Evolutionary conservation across 805 yeast genomes (phyloP).

Genomic region (Metschnikowia henanensis): DNA sequence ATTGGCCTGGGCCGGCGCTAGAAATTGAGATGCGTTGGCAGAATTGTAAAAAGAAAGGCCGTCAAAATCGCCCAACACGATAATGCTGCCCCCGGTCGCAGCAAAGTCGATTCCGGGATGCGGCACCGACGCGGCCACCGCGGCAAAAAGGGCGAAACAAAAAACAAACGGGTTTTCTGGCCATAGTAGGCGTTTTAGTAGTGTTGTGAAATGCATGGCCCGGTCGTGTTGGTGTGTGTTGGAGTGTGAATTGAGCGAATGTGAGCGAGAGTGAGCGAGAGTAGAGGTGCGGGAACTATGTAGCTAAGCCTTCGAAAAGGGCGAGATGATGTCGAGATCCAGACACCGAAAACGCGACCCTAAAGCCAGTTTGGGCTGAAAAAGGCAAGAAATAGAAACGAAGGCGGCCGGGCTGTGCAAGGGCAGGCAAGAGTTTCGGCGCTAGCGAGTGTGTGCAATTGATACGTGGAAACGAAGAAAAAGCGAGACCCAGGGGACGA

Average conservation of each 20-base stretch:
- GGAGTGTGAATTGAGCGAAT: background rate
- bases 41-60: constrained; percentile 18
- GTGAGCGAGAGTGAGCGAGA: background rate
- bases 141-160: background rate
- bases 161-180: background rate
- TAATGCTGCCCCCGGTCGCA: constrained; percentile 18
- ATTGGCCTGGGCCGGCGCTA: constrained; percentile 8
- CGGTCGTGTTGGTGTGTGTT: background rate
- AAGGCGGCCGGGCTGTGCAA: background rate
- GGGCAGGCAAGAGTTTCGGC: too few species aligned
- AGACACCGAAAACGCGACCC: background rate
- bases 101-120: constrained; percentile 17
- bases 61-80: constrained; percentile 18
- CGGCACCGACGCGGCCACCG: constrained; percentile 3
- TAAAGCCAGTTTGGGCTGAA: too few species aligned
- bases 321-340: background rate
- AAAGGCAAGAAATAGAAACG: background rate
- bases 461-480: background rate
- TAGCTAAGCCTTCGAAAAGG: background rate
- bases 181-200: constrained; percentile 10
- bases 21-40: constrained; percentile 18
- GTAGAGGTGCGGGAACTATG: background rate
- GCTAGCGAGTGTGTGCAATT: background rate
- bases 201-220: constrained; percentile 4
- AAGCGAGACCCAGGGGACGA: background rate